Evolutionary conservation across 768 basidiomycete genomes (phyloP).

Genomic region (Xerocomus spinulosus): DNA sequence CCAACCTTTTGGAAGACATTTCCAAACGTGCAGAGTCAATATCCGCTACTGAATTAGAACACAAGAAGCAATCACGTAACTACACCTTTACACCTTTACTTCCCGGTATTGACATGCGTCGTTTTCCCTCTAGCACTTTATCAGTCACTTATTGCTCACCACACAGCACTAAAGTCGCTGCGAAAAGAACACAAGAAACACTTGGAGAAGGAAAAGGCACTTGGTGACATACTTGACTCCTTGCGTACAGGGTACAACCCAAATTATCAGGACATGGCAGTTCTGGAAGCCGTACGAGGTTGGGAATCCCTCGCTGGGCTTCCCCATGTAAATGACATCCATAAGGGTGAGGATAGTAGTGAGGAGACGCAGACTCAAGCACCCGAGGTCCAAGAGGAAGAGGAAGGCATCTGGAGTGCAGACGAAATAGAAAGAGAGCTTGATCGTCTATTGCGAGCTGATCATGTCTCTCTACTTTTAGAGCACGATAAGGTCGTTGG

Average conservation of each 20-base stretch:
- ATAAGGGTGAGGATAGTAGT: constrained; percentile 41
- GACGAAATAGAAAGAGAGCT: constrained; percentile 56
- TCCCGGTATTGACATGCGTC: constrained; percentile 1
- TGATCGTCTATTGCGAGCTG: constrained; percentile 52
- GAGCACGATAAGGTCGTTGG: constrained; percentile 70
- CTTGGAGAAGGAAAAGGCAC: constrained; percentile 66
- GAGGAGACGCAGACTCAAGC: constrained; percentile 27
- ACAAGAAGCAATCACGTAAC: constrained; percentile 84
- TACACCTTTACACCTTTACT: constrained; percentile 4
- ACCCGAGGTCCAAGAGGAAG: constrained; percentile 35
- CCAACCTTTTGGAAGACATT: constrained; percentile 48
- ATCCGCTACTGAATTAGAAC: constrained; percentile 75
- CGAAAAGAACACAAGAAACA: constrained; percentile 67
- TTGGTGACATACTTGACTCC: constrained; percentile 78
- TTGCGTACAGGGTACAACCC: constrained; percentile 90
- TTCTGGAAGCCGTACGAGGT: constrained; percentile 91
- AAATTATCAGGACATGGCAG: constrained; percentile 99
- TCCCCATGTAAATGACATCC: constrained; percentile 67
- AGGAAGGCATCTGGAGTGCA: constrained; percentile 57
- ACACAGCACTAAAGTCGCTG: constrained; percentile 72
- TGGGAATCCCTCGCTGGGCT: constrained; percentile 76
- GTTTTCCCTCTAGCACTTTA: constrained; percentile 63
- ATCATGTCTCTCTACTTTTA: constrained; percentile 72
- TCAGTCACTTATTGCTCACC: constrained; percentile 64
- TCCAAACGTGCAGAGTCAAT: constrained; percentile 74